Evolutionary conservation across 768 basidiomycete genomes (phyloP), one percentile per base, ranked within the genome.

Genomic region (Amanita muscaria): DNA sequence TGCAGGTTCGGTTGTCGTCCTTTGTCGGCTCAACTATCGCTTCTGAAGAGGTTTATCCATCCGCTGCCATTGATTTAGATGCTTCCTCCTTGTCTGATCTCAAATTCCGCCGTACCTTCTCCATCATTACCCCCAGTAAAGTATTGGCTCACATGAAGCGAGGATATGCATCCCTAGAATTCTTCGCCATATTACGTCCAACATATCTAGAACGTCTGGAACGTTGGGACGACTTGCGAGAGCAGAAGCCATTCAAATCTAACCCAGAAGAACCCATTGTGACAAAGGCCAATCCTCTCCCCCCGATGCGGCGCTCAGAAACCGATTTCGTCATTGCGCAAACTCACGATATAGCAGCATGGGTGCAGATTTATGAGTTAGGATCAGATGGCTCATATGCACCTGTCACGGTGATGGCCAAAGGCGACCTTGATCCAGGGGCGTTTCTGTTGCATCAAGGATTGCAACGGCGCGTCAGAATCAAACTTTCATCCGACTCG

Each of bases 361-460:
- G 81, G 73, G 59, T 93, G 31, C 87, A 91, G 55, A 73, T 99
- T 37, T 80, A 79, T 57, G 93, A 99, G 62, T 74, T 98, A 23
- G 80, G 76, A 21, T 79, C 87, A 12, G 79, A 87, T 44, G 96
- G 96, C 16, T 70, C 81, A 35, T 97, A 96, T 60, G 64, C 67
- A 15, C 83, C 91, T 16, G 84, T 91, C 0, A 84, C 88, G 7
- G 89, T 97, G 8, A 63, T 89, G 35, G 80, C 87, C 2, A 76
- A 80, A 44, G 77, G 80, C 14, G 65, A 66, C 46, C 70, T 89
- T 42, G 92, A 94, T 60, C 78, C 84, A 4, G 91, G 92, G 12
- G 79, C 78, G 42, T 94, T 96, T 64, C 79, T 77, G 47, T 70
- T 98, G 15, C 92, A 88, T 54, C 96, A 99, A 65, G 96, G 96